phyloP scores from a whole-genome alignment of 768 basidiomycete species.

The Russula virescens region DNA sequence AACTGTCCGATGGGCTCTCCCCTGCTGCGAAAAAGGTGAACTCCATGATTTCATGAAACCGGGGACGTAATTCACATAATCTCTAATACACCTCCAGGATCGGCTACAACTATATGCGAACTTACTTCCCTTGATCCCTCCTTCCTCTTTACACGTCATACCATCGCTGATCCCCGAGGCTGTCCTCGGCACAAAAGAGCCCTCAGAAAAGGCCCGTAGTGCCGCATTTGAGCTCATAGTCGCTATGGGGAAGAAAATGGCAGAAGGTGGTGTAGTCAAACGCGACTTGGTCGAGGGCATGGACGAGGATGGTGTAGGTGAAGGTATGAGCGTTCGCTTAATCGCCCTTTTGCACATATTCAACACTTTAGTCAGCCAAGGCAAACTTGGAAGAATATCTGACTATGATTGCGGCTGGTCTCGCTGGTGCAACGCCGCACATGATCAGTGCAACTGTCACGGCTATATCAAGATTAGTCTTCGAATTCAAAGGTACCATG shows the following conservation, averaged over 20 bases:
- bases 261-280: slow-evolving; percentile 74
- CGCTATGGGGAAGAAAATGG: slow-evolving; percentile 91
- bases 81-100: slow-evolving; percentile 44
- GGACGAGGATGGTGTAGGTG: slow-evolving; percentile 61
- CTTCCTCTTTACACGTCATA: slow-evolving; percentile 73
- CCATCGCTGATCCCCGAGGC: slow-evolving; percentile 90
- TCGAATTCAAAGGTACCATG: slow-evolving; percentile 84
- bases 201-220: slow-evolving; percentile 83
- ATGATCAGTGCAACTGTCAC: slow-evolving; percentile 98
- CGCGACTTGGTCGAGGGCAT: slow-evolving; percentile 74
- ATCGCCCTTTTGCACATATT: neutral
- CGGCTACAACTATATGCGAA: slow-evolving; percentile 70
- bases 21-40: slow-evolving; percentile 84
- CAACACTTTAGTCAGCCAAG: slow-evolving; percentile 36
- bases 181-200: slow-evolving; percentile 93
- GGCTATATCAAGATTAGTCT: slow-evolving; percentile 86
- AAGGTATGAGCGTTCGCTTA: slow-evolving; percentile 25
- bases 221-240: slow-evolving; percentile 90
- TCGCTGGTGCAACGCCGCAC: slow-evolving; percentile 90
- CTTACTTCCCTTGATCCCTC: slow-evolving; percentile 62
- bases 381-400: slow-evolving; percentile 88
- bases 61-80: neutral
- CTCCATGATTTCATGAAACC: neutral
- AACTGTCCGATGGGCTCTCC: slow-evolving; percentile 55
- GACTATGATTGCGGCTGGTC: slow-evolving; percentile 93